Evolutionary conservation across 331 rosid species (phyloP).

Genomic region (Pyrus hybrid): DNA sequence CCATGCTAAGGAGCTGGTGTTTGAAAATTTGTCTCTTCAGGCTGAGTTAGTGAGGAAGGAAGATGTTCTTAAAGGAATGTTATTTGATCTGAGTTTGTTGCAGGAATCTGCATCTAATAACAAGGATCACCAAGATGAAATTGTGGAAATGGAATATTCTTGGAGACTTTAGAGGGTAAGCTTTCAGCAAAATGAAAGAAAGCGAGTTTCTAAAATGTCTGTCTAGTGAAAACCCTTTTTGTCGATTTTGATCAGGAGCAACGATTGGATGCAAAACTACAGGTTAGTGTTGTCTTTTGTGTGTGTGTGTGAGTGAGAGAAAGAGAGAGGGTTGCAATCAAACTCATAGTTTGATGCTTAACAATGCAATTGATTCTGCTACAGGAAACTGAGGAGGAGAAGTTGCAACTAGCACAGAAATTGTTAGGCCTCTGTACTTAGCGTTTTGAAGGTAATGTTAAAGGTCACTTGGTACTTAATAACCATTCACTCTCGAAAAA

Average conservation of each 20-base stretch:
- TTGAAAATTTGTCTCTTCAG: slow-evolving; percentile 37
- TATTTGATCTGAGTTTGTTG: too few species aligned
- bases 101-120: too few species aligned
- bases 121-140: slow-evolving; percentile 66
- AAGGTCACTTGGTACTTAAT: background rate
- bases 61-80: slow-evolving; percentile 71
- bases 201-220: too few species aligned
- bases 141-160: slow-evolving; percentile 44
- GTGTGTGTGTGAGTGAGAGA: background rate
- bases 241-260: slow-evolving; percentile 73
- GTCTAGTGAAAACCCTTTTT: too few species aligned
- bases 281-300: slow-evolving; percentile 38
- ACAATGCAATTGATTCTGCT: slow-evolving; percentile 18
- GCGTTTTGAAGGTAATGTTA: slow-evolving; percentile 55
- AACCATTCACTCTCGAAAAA: background rate
- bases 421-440: slow-evolving; percentile 57
- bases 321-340: background rate
- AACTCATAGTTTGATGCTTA: slow-evolving; percentile 5
- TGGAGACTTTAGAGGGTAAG: slow-evolving; percentile 53
- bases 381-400: slow-evolving; percentile 84
- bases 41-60: slow-evolving; percentile 71
- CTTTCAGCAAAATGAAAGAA: slow-evolving; percentile 43
- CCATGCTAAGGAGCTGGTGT: slow-evolving; percentile 40
- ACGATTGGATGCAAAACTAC: slow-evolving; percentile 47
- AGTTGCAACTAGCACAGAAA: slow-evolving; percentile 64